Conservation (phyloP, 768 basidiomycete species). For the Suillus placidus region DNA sequence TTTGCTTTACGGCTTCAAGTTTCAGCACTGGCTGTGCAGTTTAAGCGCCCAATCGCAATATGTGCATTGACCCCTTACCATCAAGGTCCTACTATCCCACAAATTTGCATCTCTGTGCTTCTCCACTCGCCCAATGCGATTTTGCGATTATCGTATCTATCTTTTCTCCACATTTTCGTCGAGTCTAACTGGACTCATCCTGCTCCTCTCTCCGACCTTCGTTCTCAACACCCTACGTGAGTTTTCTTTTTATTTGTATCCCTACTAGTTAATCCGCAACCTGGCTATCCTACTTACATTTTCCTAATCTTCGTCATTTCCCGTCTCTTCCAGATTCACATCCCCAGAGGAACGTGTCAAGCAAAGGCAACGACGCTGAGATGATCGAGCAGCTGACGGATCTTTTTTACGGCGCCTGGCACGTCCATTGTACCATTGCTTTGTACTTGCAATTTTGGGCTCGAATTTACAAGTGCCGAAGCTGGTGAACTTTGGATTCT, state of each 20-base stretch:
- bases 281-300: background rate
- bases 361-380: too few relatives aligned
- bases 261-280: background rate
- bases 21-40: background rate
- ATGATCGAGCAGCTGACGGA: too few relatives aligned
- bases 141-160: background rate
- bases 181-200: background rate
- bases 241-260: background rate
- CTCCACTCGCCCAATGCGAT: background rate
- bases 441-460: too few relatives aligned
- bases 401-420: too few relatives aligned
- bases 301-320: too few relatives aligned
- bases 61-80: background rate
- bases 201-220: background rate
- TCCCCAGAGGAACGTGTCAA: too few relatives aligned
- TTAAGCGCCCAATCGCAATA: background rate
- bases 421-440: too few relatives aligned
- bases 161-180: background rate
- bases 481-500: too few relatives aligned
- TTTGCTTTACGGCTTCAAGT: background rate
- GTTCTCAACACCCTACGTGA: background rate
- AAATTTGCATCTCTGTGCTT: background rate
- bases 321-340: too few relatives aligned
- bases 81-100: background rate
- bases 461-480: too few relatives aligned